Evolutionary conservation across 2,329 filamentous ascomycete species (phyloP).

Genomic region (Capronia americana): DNA sequence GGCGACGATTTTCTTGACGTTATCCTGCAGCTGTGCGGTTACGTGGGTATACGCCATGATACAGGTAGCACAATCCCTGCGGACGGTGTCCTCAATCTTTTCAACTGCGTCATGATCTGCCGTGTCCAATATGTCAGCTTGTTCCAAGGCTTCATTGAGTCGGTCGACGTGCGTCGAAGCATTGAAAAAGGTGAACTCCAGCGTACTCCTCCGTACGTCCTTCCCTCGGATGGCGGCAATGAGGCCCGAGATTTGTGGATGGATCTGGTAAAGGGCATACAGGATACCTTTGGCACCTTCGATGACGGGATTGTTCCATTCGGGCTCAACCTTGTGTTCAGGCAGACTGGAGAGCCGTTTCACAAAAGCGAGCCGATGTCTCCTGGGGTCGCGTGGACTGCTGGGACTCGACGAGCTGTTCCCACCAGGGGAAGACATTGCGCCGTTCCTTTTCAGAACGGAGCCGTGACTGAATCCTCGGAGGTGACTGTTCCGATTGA

Average conservation of each 20-base stretch:
- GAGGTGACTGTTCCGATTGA: conserved; percentile 61
- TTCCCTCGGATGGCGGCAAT: conserved; percentile 55
- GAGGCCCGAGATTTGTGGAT: conserved; percentile 54
- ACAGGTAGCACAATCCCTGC: conserved; percentile 56
- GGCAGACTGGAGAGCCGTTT: conserved; percentile 63
- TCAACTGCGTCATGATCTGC: conserved; percentile 58
- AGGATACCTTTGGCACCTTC: conserved; percentile 62
- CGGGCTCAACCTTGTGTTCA: conserved; percentile 60
- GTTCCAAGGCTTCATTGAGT: conserved; percentile 61
- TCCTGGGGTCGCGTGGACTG: conserved; percentile 52
- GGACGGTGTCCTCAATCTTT: conserved; percentile 50
- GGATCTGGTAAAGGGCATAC: conserved; percentile 61
- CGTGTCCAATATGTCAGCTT: conserved; percentile 55
- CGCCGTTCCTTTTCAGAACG: conserved; percentile 50
- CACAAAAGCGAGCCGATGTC: conserved; percentile 52
- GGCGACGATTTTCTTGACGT: conserved; percentile 58
- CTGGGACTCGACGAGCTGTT: conserved; percentile 52
- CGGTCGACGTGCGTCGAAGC: conserved; percentile 63
- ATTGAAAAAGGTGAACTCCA: conserved; percentile 63
- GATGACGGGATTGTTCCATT: conserved; percentile 58
- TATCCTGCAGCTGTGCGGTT: conserved; percentile 56
- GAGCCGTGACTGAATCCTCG: conserved; percentile 65
- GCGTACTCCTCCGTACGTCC: conserved; percentile 55
- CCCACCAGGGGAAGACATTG: conserved; percentile 42
- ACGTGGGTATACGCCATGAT: conserved; percentile 59